phyloP scores from a whole-genome alignment of 148 eudicot species.

The Rhododendron molle region DNA sequence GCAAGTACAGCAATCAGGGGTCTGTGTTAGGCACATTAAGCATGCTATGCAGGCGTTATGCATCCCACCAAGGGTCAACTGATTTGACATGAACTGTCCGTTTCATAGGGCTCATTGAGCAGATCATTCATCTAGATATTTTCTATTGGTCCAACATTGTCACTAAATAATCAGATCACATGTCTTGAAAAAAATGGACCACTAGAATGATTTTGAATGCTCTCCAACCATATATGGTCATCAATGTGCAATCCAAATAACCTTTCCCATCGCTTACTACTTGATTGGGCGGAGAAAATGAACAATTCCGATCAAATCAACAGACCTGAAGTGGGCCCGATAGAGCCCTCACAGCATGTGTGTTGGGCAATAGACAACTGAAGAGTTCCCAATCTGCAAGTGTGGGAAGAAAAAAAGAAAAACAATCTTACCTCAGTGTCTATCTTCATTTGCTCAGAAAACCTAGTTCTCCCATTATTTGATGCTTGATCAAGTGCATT shows the following conservation, averaged over 20 bases:
- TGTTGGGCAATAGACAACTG: background rate
- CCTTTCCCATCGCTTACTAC: background rate
- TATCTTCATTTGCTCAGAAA: slow-evolving; percentile 77
- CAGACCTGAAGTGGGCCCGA: background rate
- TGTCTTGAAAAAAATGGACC: background rate
- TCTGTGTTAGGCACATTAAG: background rate
- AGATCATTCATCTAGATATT: background rate
- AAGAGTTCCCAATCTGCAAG: background rate
- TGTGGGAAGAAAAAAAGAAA: background rate
- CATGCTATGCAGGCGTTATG: background rate
- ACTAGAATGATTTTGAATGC: background rate
- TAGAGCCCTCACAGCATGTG: background rate
- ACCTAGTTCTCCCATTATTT: slow-evolving; percentile 60
- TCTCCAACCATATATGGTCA: background rate
- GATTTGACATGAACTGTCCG: background rate
- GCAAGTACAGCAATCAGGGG: background rate
- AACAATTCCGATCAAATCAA: background rate
- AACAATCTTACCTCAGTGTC: slow-evolving; percentile 66
- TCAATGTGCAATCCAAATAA: background rate
- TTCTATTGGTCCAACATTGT: background rate
- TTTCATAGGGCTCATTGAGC: background rate
- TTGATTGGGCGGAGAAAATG: background rate
- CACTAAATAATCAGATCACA: background rate
- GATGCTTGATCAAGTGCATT: slow-evolving; percentile 51
- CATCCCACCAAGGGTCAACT: background rate